Evolutionary conservation across 352 stramenopile genomes (phyloP).

Genomic region (Globisporangium alternatum): DNA sequence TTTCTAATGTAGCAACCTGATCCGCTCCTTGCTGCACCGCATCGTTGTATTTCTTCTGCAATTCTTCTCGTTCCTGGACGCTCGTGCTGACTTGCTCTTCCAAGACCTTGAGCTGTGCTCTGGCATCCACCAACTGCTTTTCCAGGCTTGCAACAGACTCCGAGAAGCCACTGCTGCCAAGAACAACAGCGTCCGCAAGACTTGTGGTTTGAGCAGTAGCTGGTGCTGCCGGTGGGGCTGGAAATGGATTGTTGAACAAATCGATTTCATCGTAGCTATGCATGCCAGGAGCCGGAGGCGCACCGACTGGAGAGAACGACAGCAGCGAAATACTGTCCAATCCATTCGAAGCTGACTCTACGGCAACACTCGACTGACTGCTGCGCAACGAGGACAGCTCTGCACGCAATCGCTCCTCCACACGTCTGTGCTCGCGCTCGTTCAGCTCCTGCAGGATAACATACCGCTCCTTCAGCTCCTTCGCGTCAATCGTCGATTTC

Average conservation of each 20-base stretch:
- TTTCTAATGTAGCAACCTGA: conserved; percentile 15
- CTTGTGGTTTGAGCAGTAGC: not conserved
- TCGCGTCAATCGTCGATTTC: conserved; percentile 39
- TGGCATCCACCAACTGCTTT: conserved; percentile 13
- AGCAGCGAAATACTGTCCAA: conserved; percentile 35
- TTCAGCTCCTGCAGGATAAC: conserved; percentile 40
- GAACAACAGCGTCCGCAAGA: not conserved
- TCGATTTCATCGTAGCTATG: conserved; percentile 60
- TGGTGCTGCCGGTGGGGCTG: not conserved
- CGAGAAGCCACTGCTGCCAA: not conserved
- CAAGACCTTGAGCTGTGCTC: conserved; percentile 16
- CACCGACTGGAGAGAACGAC: conserved; percentile 35
- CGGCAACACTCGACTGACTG: conserved; percentile 18
- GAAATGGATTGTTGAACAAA: conserved; percentile 29
- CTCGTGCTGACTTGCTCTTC: conserved; percentile 15
- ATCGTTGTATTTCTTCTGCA: conserved; percentile 22
- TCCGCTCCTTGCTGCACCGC: conserved; percentile 16
- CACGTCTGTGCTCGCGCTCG: conserved; percentile 30
- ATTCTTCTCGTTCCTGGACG: conserved; percentile 13
- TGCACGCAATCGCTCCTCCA: conserved; percentile 15
- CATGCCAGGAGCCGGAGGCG: conserved; percentile 9
- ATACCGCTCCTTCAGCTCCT: conserved; percentile 48
- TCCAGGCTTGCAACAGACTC: conserved; percentile 11
- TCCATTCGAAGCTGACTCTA: not conserved
- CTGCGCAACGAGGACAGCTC: conserved; percentile 12